A percentile compares a stretch with the other conserved stretches of the same genome.
phyloP scores from a whole-genome alignment of 176 grass and related monocot genomes.

The Oryza brachyantha region DNA sequence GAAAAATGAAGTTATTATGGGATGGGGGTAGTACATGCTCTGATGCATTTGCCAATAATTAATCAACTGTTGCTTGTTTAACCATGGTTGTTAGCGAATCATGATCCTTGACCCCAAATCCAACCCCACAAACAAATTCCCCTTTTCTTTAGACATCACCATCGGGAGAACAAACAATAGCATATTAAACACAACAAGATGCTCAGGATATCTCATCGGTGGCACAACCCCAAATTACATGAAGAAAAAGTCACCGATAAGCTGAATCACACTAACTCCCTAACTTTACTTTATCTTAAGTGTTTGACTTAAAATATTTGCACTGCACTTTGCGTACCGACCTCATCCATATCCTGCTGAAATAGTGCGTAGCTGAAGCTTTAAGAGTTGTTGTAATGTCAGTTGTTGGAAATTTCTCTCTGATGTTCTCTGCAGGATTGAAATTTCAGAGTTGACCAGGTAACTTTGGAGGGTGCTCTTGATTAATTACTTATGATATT shows the following conservation, averaged over 20 bases:
- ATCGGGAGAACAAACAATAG: background rate
- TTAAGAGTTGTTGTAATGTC: background rate
- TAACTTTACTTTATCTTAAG: slow-evolving; percentile 18
- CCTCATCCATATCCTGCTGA: slow-evolving; percentile 11
- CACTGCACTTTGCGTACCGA: slow-evolving; percentile 8
- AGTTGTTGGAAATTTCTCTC: background rate
- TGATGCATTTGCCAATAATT: background rate
- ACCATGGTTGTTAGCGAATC: slow-evolving; percentile 19
- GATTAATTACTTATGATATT: background rate
- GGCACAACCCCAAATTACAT: background rate
- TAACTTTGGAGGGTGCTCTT: background rate
- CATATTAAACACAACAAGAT: slow-evolving; percentile 21
- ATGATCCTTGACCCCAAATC: slow-evolving; percentile 42
- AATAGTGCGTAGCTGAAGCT: background rate
- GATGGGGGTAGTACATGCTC: background rate
- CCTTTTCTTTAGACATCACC: background rate
- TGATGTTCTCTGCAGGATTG: background rate
- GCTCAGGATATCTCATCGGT: slow-evolving; percentile 33
- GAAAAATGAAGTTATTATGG: too few relatives aligned
- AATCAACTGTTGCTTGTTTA: background rate
- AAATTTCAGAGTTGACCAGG: background rate
- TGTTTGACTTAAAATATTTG: slow-evolving; percentile 36
- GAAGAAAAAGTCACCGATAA: background rate
- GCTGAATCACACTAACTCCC: background rate
- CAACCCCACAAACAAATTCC: background rate